Evolutionary conservation across 2,329 filamentous ascomycete species (phyloP), one percentile per base, ranked within the genome.

Genomic region (Colletotrichum spinosum): DNA sequence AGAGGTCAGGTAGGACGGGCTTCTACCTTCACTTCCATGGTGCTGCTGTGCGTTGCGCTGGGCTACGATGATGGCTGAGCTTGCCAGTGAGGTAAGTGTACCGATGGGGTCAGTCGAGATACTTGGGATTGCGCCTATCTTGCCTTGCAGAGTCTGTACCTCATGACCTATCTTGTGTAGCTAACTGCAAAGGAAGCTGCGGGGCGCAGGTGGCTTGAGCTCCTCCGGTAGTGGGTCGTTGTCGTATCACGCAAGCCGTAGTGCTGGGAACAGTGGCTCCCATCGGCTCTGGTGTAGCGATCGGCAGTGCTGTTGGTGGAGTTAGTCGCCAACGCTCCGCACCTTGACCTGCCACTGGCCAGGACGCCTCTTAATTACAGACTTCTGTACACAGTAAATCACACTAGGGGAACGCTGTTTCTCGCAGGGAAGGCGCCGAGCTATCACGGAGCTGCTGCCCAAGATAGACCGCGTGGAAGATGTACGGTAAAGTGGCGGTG

Each of bases 151-250:
- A 25, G 25, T 25, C 25, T 25, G 25, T 25, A 25, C 25, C 25
- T 25, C 25, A 25, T 25, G 25, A 5, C 25, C 25, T 25, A 25
- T 25, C 25, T 25, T 25, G 25, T 25, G 25, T 25, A 25, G 25
- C 25, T 25, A 25, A 25, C 25, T 25, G 58, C 52, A 48, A 46
- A 62, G 51, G 61, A 41, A 65, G 62, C 62, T 51, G 62, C 57
- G 62, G 57, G 62, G 62, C 57, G 62, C 58, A 49, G 62, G 62
- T 52, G 55, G 38, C 62, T 54, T 39, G 58, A 62, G 58, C 52
- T 61, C 55, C 52, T 25, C 25, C 25, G 25, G 25, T 25, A 25
- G 25, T 25, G 25, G 25, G 25, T 45, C 34, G 46, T 44, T 42
- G 11, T 57, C 62, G 58, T 65, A 65, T 65, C 52, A 57, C 15